These are phyloP conservation scores for Malania oleifera DNA, from an alignment of 164 flowering plant genomes.

Conservation along the genomic window DNA sequence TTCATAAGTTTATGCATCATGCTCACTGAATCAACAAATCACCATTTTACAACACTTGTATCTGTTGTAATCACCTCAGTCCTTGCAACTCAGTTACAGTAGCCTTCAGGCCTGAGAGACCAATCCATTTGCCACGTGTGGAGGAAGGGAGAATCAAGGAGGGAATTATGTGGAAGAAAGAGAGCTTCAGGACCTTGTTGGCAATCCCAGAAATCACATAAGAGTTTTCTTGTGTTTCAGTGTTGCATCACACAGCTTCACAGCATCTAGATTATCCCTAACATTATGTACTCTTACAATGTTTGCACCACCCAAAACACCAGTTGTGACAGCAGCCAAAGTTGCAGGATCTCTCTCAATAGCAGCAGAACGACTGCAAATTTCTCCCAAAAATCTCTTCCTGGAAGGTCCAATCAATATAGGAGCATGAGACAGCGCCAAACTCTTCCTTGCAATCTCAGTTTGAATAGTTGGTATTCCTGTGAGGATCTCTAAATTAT, in stretches of 20 bases:
- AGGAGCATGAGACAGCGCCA: conserved; percentile 71
- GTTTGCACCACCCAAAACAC: conserved; percentile 79
- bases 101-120: too few species aligned
- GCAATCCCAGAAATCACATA: not conserved
- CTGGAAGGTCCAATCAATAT: conserved; percentile 85
- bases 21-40: not conserved
- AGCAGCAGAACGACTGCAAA: conserved; percentile 54
- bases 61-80: not conserved
- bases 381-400: conserved; percentile 78
- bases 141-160: not conserved
- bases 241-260: conserved; percentile 76
- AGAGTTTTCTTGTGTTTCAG: conserved; percentile 20
- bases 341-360: conserved; percentile 78
- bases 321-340: conserved; percentile 60
- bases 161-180: not conserved
- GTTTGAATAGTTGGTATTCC: conserved; percentile 45
- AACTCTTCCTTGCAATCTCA: conserved; percentile 58
- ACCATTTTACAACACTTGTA: not conserved
- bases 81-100: too few species aligned
- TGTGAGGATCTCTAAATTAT: conserved; percentile 66
- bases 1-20: not conserved
- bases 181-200: too few species aligned
- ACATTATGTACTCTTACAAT: conserved; percentile 90
- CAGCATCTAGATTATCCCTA: conserved; percentile 67
- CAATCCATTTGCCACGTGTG: not conserved